Conservation (phyloP, 257 asterid species). For the Orobanche coerulescens region DNA sequence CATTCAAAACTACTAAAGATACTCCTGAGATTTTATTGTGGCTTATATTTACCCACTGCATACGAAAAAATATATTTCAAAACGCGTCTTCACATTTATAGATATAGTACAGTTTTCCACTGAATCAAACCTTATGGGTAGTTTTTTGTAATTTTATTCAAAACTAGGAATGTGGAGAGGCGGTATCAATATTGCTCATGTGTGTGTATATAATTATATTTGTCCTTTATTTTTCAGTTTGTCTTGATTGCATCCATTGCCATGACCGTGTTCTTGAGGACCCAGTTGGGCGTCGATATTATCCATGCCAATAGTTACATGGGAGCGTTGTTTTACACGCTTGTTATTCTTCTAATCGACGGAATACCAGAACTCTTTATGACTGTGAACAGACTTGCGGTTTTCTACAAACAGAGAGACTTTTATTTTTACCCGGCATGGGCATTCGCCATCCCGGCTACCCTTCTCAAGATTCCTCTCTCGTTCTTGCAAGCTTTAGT, state of each 20-base stretch:
- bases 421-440: slow-evolving; percentile 47
- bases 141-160: no score
- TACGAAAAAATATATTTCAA: no score
- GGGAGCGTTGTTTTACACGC: slow-evolving; percentile 44
- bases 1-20: no score
- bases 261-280: slow-evolving; percentile 53
- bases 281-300: slow-evolving; percentile 38
- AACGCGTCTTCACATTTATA: no score
- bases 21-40: no score
- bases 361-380: slow-evolving; percentile 47
- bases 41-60: no score
- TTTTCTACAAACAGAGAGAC: slow-evolving; percentile 51
- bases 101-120: no score
- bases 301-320: slow-evolving; percentile 39
- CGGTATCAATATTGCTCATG: no score
- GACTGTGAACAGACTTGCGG: slow-evolving; percentile 39
- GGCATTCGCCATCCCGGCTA: slow-evolving; percentile 47
- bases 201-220: not conserved
- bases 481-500: slow-evolving; percentile 36
- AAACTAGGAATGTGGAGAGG: no score
- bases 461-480: slow-evolving; percentile 46
- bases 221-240: slow-evolving; percentile 29
- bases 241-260: slow-evolving; percentile 31
- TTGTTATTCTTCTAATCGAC: slow-evolving; percentile 41
- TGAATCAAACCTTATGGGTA: no score